Percentiles rank a stretch among this genome's conserved stretches.
Conservation (phyloP, 2,329 filamentous ascomycete species). For the Tolypocladium ovalisporum region DNA sequence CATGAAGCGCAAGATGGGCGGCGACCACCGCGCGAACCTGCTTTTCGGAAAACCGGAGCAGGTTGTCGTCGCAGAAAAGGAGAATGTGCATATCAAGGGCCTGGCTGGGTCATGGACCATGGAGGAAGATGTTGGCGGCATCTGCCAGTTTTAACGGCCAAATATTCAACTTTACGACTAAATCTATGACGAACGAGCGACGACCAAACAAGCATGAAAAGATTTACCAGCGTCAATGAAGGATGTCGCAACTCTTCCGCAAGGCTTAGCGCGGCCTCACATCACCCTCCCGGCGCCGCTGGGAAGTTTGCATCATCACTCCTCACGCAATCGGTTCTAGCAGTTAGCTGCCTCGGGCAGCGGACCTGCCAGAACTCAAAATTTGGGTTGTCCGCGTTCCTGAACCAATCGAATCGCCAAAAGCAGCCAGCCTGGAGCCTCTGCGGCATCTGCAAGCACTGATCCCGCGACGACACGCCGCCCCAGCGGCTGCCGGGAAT, state of each 20-base stretch:
- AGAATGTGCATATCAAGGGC: conserved; percentile 46
- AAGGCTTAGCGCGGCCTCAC: neutral
- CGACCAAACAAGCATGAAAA: neutral
- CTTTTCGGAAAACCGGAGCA: conserved; percentile 44
- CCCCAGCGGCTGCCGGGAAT: conserved; percentile 43
- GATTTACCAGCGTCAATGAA: neutral
- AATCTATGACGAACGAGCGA: neutral
- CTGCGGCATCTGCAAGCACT: conserved; percentile 42
- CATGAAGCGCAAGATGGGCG: conserved; percentile 40
- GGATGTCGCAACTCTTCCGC: neutral
- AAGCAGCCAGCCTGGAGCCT: conserved; percentile 45
- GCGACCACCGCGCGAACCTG: conserved; percentile 43
- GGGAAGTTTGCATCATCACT: conserved; percentile 18
- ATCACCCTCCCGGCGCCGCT: conserved; percentile 1
- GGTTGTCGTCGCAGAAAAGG: conserved; percentile 24
- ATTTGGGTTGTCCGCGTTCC: conserved; percentile 44
- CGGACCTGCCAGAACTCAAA: conserved; percentile 45
- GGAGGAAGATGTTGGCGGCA: conserved; percentile 64
- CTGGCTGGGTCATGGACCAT: conserved; percentile 83
- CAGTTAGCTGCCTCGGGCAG: conserved; percentile 38
- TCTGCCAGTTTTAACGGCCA: conserved; percentile 37
- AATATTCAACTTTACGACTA: neutral
- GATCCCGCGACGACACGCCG: conserved; percentile 37
- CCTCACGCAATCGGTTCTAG: conserved; percentile 24
- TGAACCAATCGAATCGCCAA: conserved; percentile 57